Percentiles rank a stretch among this genome's conserved stretches.
phyloP scores from a whole-genome alignment of 208 protist genomes.

The Novymonas esmeraldas region DNA sequence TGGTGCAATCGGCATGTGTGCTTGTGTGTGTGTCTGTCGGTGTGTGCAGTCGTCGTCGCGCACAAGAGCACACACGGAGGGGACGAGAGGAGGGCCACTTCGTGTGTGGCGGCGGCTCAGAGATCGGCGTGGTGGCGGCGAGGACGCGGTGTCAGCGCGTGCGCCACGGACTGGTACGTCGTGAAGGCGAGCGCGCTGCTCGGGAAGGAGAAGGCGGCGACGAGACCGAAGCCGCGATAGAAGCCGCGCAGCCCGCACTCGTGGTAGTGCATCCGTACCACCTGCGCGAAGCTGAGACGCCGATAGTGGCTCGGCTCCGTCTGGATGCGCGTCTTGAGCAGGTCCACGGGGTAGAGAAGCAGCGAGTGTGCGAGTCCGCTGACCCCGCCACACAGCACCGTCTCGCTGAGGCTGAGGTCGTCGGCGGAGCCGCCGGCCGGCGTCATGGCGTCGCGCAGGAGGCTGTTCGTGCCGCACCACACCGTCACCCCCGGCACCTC shows the following conservation, averaged over 20 bases:
- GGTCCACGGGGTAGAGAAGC: conserved; percentile 75
- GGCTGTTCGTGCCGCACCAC: conserved; percentile 80
- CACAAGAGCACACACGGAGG: too few relatives aligned
- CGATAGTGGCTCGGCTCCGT: conserved; percentile 42
- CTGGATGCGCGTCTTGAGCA: conserved; percentile 87
- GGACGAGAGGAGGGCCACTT: too few relatives aligned
- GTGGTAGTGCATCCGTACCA: conserved; percentile 42
- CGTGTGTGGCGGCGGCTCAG: too few relatives aligned
- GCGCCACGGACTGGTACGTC: conserved; percentile 39
- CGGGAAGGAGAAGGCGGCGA: conserved; percentile 68
- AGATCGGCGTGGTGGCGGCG: neutral
- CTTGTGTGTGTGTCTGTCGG: too few relatives aligned
- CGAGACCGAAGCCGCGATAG: conserved; percentile 73
- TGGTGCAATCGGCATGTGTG: too few relatives aligned
- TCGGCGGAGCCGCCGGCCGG: conserved; percentile 11
- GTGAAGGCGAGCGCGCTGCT: conserved; percentile 62
- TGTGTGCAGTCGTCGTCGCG: too few relatives aligned
- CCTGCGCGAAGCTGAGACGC: conserved; percentile 23
- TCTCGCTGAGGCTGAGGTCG: conserved; percentile 36
- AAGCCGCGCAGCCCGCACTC: conserved; percentile 52
- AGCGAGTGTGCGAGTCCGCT: conserved; percentile 68
- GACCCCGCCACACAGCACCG: conserved; percentile 60
- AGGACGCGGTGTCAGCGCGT: neutral
- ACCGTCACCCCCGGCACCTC: conserved; percentile 77
- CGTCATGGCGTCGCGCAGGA: conserved; percentile 45